Base-by-base conservation (phyloP, 1,284 basidiomycete species). In the Thelephora terrestris region DNA sequence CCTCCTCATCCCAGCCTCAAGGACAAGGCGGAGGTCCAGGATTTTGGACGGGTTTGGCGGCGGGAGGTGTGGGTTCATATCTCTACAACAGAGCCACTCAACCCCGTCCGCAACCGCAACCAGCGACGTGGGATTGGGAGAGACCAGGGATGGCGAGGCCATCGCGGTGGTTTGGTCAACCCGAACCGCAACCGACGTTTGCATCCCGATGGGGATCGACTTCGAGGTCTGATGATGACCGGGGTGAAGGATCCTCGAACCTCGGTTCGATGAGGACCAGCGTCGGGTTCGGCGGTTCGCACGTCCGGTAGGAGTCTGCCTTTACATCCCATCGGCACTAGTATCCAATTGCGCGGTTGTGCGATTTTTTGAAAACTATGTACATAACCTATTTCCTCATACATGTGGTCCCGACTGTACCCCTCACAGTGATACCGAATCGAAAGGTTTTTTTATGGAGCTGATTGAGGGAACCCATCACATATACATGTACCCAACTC, bases 11-110 rank as follows among this genome's bases (percentile, higher is more conserved):
- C 29, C 58, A 1, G 51, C 62, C 64, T 1, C 60, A 60, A 9
- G 63, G 57, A 24, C 57, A 57, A 47, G 70, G 53, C 43, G 79
- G 78, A 69, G 62, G 69, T 45, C 83, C 85, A 3, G 89, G 88
- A 2, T 91, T 92, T 61, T 91, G 82, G 85, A 82, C 81, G 0
- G 90, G 91, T 14, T 75, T 84, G 10, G 74, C 76, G 1, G 58
- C 83, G 1, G 89, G 86, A 6, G 81, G 80, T 35, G 61, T 83
- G 0, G 83, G 78, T 0, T 74, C 76, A 18, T 76, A 79, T 54
- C 57, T 81, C 7, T 67, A 71, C 59, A 79, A 76, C 54, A 64
- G 71, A 21, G 56, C 58, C 20, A 40, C 18, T 5, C 20, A 40
- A 21, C 38, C 20, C 23, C 38, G 38, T 24, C 7, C 38, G 9